Percentiles rank a stretch among this genome's conserved stretches.
phyloP scores from a whole-genome alignment of 2,329 filamentous ascomycete genomes.

The Keithomyces neogunnii region DNA sequence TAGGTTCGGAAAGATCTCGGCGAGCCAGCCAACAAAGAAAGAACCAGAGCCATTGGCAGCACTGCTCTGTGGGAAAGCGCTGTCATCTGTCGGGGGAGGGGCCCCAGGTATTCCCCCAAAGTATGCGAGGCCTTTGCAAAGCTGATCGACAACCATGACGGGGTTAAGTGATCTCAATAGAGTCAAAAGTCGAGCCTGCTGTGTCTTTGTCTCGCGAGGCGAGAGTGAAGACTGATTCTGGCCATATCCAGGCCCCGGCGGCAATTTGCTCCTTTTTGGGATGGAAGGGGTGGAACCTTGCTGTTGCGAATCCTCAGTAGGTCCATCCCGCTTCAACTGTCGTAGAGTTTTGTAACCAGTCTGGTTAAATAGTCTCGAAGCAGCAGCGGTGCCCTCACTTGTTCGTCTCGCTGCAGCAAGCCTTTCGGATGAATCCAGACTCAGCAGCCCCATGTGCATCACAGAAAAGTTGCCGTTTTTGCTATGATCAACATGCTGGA shows the following conservation, averaged over 20 bases:
- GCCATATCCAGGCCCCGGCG: neutral
- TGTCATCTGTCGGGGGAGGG: conserved; percentile 40
- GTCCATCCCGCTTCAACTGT: conserved; percentile 6
- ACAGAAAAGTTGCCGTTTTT: conserved; percentile 54
- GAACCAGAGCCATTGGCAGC: conserved; percentile 48
- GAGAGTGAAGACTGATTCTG: conserved; percentile 9
- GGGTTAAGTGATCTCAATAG: conserved; percentile 48
- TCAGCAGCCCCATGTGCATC: conserved; percentile 50
- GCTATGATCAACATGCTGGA: conserved; percentile 48
- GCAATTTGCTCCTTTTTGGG: neutral
- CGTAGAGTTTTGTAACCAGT: conserved; percentile 44
- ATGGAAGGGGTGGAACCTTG: neutral
- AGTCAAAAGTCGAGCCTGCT: conserved; percentile 51
- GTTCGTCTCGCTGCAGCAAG: conserved; percentile 50
- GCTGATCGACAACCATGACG: conserved; percentile 48
- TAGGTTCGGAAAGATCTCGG: conserved; percentile 44
- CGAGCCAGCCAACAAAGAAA: conserved; percentile 52
- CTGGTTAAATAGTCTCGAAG: conserved; percentile 46
- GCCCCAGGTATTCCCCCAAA: conserved; percentile 53
- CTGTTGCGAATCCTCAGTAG: neutral
- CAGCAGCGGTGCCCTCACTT: conserved; percentile 52
- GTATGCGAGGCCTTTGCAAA: conserved; percentile 54
- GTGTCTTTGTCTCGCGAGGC: conserved; percentile 44
- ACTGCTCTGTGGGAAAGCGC: conserved; percentile 45
- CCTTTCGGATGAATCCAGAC: conserved; percentile 37